These are phyloP conservation scores for Farysia itapuensis DNA, from an alignment of 1,284 basidiomycete genomes.

Conservation along the genomic window DNA sequence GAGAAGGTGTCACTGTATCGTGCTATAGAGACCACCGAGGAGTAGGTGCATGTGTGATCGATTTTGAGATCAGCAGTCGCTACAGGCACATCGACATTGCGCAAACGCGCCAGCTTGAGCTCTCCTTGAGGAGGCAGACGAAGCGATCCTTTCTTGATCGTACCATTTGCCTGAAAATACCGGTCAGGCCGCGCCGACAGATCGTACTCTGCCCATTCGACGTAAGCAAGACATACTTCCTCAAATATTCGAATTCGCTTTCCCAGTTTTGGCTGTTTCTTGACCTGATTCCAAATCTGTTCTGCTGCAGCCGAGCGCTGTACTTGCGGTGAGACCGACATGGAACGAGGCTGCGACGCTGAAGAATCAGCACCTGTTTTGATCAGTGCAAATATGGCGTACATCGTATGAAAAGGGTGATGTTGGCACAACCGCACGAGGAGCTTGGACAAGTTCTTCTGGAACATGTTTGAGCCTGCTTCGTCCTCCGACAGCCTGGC, in stretches of 20 bases:
- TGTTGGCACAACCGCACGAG: constrained; percentile 78
- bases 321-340: constrained; percentile 14
- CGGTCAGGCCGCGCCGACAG: constrained; percentile 58
- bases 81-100: constrained; percentile 66
- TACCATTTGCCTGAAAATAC: constrained; percentile 23
- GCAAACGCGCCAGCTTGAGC: constrained; percentile 21
- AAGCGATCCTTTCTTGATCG: constrained; percentile 27
- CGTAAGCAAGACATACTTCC: constrained; percentile 71
- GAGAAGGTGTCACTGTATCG: constrained; percentile 65
- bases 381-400: constrained; percentile 75
- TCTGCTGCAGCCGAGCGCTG: constrained; percentile 70
- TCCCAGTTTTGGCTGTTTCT: constrained; percentile 61
- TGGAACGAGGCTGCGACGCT: constrained; percentile 9
- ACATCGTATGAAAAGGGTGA: constrained; percentile 91
- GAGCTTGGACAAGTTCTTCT: constrained; percentile 69
- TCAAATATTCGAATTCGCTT: constrained; percentile 69
- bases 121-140: constrained; percentile 25
- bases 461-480: constrained; percentile 61
- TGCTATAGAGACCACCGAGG: constrained; percentile 69
- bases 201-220: constrained; percentile 76
- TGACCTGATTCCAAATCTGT: constrained; percentile 70
- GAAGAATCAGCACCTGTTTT: constrained; percentile 35
- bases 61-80: constrained; percentile 73
- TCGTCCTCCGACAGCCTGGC: constrained; percentile 68
- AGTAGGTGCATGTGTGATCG: constrained; percentile 68